Evolutionary conservation across 768 basidiomycete species (phyloP).

Genomic region (Rhodotorula graminis): DNA sequence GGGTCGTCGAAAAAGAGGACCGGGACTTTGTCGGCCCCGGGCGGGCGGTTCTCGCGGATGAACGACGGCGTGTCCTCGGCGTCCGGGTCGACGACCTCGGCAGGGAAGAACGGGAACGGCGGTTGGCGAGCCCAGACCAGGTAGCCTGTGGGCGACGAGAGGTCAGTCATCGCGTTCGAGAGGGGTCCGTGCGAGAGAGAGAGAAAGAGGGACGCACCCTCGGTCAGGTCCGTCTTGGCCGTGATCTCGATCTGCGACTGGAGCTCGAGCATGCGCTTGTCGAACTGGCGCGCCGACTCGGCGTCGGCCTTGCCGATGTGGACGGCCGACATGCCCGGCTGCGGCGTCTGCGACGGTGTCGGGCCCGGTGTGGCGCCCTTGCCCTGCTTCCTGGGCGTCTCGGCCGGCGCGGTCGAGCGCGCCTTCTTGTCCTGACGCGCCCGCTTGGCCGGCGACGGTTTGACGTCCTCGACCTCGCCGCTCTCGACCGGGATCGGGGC

Average conservation of each 20-base stretch:
- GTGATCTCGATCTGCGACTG: neutral
- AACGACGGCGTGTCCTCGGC: neutral
- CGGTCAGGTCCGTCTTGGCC: neutral
- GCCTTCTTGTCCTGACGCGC: neutral
- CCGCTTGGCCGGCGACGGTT: neutral
- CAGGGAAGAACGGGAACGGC: slow-evolving; percentile 5
- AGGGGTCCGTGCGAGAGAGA: neutral
- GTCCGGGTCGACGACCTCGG: slow-evolving; percentile 13
- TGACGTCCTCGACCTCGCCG: neutral
- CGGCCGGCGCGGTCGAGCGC: neutral
- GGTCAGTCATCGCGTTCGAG: neutral
- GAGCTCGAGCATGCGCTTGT: neutral
- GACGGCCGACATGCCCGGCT: too few relatives aligned
- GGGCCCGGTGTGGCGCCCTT: too few relatives aligned
- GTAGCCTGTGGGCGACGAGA: neutral
- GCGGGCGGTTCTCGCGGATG: neutral
- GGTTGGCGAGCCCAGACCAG: slow-evolving; percentile 7
- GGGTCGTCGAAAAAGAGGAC: slow-evolving; percentile 24
- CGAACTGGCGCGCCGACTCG: neutral
- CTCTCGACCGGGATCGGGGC: too few relatives aligned
- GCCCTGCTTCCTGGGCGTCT: neutral
- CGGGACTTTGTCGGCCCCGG: neutral
- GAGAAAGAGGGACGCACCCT: neutral
- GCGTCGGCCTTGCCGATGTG: neutral
- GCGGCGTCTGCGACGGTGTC: neutral